These are phyloP conservation scores for Nannochloropsis salina DNA, from an alignment of 108 stramenopile genomes.

Conservation along the genomic window DNA sequence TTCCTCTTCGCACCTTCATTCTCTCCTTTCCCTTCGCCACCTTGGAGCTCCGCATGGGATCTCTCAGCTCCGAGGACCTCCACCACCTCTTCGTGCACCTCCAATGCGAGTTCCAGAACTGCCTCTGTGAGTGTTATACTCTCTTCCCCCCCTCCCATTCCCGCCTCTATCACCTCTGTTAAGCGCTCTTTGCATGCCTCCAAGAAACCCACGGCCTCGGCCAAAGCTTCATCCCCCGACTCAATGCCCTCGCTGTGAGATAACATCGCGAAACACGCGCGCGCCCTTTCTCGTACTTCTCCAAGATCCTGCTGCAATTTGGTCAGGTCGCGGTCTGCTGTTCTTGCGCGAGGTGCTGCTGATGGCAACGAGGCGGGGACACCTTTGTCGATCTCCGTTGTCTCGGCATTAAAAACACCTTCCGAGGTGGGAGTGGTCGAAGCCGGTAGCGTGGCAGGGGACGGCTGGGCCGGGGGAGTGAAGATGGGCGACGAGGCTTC, in stretches of 20 bases:
- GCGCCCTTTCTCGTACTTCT: constrained; percentile 46
- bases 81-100: constrained; percentile 37
- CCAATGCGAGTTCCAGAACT: constrained; percentile 32
- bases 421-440: background rate
- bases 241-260: constrained; percentile 47
- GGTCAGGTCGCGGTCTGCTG: background rate
- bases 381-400: constrained; percentile 30
- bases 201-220: constrained; percentile 56
- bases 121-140: constrained; percentile 41
- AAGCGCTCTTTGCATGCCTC: constrained; percentile 57
- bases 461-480: constrained; percentile 34
- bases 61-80: constrained; percentile 32
- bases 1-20: background rate
- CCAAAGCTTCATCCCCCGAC: constrained; percentile 47
- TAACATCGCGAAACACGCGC: constrained; percentile 49
- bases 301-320: constrained; percentile 23
- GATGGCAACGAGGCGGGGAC: constrained; percentile 24
- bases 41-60: constrained; percentile 1
- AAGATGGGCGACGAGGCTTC: constrained; percentile 25
- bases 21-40: background rate
- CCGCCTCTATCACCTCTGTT: constrained; percentile 52
- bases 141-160: constrained; percentile 46
- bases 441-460: background rate
- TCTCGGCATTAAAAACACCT: background rate
- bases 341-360: background rate